phyloP scores from a whole-genome alignment of 257 asterid species.

The Fraxinus americana region DNA sequence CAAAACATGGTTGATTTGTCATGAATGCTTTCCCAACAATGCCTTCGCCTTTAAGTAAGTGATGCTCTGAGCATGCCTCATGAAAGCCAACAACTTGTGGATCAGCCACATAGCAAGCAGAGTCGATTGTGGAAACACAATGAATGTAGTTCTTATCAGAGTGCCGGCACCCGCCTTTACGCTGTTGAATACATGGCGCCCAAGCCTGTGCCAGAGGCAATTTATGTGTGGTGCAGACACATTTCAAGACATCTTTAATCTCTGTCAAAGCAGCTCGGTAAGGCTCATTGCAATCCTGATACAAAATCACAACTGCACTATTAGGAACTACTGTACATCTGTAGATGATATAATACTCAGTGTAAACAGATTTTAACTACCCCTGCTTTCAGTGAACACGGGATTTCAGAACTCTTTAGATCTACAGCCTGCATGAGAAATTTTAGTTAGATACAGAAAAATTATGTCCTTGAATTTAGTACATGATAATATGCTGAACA shows the following conservation, averaged over 20 bases:
- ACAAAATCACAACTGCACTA: slow-evolving; percentile 16
- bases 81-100: slow-evolving; percentile 58
- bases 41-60: slow-evolving; percentile 85
- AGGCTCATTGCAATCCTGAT: slow-evolving; percentile 61
- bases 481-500: slow-evolving; percentile 12
- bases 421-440: slow-evolving; percentile 61
- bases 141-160: slow-evolving; percentile 56
- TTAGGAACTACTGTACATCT: slow-evolving; percentile 23
- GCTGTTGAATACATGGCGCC: slow-evolving; percentile 69
- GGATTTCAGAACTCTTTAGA: slow-evolving; percentile 52
- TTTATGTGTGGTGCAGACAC: slow-evolving; percentile 56
- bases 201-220: slow-evolving; percentile 83
- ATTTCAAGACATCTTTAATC: slow-evolving; percentile 57
- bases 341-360: neutral
- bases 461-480: slow-evolving; percentile 4
- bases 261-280: slow-evolving; percentile 61
- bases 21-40: slow-evolving; percentile 72
- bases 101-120: slow-evolving; percentile 68
- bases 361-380: slow-evolving; percentile 34
- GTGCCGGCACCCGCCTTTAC: slow-evolving; percentile 68
- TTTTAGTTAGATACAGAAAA: neutral
- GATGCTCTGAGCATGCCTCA: slow-evolving; percentile 74
- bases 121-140: slow-evolving; percentile 71
- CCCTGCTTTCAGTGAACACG: slow-evolving; percentile 45
- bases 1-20: slow-evolving; percentile 73